These are phyloP conservation scores for Ceriops decandra DNA, from an alignment of 345 rosid species.

Conservation along the genomic window DNA sequence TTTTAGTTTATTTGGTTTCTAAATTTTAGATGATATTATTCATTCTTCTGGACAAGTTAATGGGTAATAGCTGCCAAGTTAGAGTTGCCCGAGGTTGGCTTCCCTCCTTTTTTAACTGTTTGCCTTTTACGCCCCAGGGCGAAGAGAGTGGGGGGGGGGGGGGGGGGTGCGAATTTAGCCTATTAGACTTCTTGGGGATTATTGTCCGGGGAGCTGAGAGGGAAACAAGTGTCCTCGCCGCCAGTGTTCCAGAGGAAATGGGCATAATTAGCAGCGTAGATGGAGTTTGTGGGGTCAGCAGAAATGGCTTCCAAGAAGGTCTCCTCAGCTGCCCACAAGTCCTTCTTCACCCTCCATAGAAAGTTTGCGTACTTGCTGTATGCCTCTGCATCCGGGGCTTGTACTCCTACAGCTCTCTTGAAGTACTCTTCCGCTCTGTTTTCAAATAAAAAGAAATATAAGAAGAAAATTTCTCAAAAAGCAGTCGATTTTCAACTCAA, in stretches of 20 bases:
- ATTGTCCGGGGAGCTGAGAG: slow-evolving; percentile 39
- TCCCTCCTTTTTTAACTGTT: background rate
- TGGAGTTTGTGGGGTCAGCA: slow-evolving; percentile 68
- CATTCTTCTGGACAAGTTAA: background rate
- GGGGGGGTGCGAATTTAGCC: background rate
- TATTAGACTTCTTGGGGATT: slow-evolving; percentile 16
- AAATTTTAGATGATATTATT: background rate
- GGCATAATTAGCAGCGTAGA: slow-evolving; percentile 75
- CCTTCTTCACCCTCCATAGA: slow-evolving; percentile 71
- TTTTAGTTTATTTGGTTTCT: background rate
- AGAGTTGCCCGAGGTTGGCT: no score
- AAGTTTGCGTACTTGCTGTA: slow-evolving; percentile 74
- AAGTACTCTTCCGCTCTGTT: slow-evolving; percentile 85
- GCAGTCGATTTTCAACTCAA: background rate
- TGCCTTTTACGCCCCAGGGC: no score
- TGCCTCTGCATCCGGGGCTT: slow-evolving; percentile 74
- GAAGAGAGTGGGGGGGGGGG: no score
- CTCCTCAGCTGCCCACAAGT: slow-evolving; percentile 96
- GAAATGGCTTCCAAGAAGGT: slow-evolving; percentile 78
- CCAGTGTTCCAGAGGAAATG: slow-evolving; percentile 95
- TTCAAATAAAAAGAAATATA: background rate
- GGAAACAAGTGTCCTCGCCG: slow-evolving; percentile 91
- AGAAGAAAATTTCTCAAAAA: background rate
- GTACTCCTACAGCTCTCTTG: slow-evolving; percentile 58
- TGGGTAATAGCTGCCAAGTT: background rate